phyloP scores from a whole-genome alignment of 176 grass and related monocot species.

The Cenchrus fungigraminus region DNA sequence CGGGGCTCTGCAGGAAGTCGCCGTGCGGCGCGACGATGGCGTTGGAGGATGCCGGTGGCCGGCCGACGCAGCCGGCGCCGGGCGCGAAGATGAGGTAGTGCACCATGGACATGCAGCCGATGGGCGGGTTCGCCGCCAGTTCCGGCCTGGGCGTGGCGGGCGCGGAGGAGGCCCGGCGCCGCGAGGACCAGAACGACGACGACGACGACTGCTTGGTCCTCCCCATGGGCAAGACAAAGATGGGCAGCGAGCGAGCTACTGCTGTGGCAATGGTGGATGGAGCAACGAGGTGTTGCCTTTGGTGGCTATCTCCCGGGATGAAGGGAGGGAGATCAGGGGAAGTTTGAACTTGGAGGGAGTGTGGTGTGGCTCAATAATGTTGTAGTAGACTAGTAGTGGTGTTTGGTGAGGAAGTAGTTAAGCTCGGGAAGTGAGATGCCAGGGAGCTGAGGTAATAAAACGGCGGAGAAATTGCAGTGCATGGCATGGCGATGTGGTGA shows the following conservation, averaged over 20 bases:
- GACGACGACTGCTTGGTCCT: slow-evolving; percentile 24
- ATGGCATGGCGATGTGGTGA: background rate
- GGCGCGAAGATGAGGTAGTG: slow-evolving; percentile 81
- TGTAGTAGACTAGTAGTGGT: background rate
- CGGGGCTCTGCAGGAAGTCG: background rate
- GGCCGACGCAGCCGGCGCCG: slow-evolving; percentile 51
- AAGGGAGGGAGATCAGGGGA: background rate
- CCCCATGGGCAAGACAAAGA: background rate
- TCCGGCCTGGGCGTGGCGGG: slow-evolving; percentile 11
- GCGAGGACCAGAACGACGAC: slow-evolving; percentile 47
- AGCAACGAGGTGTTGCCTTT: background rate
- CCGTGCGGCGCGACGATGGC: background rate
- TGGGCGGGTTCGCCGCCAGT: background rate
- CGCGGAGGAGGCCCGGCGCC: slow-evolving; percentile 41
- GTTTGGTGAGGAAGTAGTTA: slow-evolving; percentile 38
- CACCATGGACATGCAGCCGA: slow-evolving; percentile 94
- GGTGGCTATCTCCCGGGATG: background rate
- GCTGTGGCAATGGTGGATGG: background rate
- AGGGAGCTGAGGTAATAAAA: background rate
- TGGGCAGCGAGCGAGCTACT: no score
- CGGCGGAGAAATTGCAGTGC: background rate
- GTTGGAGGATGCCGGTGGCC: slow-evolving; percentile 35
- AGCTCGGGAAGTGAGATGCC: slow-evolving; percentile 26
- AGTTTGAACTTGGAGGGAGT: background rate
- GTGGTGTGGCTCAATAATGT: background rate